A percentile compares a stretch with the other conserved stretches of the same genome.
Conservation (phyloP, 1,284 basidiomycete genomes). For the Coniferiporia sulphurascens region DNA sequence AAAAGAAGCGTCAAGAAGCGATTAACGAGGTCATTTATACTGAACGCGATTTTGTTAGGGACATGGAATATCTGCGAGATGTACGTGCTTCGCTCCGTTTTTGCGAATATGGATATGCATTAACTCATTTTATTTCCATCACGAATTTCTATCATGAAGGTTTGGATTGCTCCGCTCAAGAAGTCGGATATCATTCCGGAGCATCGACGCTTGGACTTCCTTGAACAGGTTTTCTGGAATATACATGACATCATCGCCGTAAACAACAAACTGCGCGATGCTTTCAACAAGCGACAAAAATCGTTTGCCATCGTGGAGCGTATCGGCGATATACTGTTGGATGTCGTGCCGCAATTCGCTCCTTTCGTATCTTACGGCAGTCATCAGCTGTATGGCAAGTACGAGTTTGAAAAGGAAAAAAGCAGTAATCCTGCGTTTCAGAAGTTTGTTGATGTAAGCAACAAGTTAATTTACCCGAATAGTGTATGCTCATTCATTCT, state of each 20-base stretch:
- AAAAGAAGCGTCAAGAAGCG: conserved; percentile 96
- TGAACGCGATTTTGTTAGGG: conserved; percentile 95
- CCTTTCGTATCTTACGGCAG: conserved; percentile 96
- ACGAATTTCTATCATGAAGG: conserved; percentile 37
- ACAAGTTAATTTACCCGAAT: not conserved
- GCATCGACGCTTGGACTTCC: conserved; percentile 78
- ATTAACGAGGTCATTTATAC: conserved; percentile 99
- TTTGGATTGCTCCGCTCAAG: conserved; percentile 87
- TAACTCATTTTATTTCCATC: no score
- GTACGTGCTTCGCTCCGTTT: no score
- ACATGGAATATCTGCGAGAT: conserved; percentile 97
- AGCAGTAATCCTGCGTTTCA: conserved; percentile 90
- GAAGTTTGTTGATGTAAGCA: conserved; percentile 87
- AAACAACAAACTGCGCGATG: conserved; percentile 85
- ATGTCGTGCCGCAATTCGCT: conserved; percentile 82
- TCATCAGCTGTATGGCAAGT: conserved; percentile 97
- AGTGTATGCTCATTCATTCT: conserved; percentile 16
- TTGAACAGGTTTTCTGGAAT: conserved; percentile 98
- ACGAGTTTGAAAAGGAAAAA: conserved; percentile 99
- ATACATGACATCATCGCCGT: conserved; percentile 91
- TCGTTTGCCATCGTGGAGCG: conserved; percentile 88
- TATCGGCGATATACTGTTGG: conserved; percentile 90
- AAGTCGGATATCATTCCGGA: conserved; percentile 75
- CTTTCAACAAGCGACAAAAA: conserved; percentile 95
- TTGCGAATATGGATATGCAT: no score